A percentile compares a stretch with the other conserved stretches of the same genome.
Conservation (phyloP, 805 yeast genomes). For the Kuraishia hungarica region DNA sequence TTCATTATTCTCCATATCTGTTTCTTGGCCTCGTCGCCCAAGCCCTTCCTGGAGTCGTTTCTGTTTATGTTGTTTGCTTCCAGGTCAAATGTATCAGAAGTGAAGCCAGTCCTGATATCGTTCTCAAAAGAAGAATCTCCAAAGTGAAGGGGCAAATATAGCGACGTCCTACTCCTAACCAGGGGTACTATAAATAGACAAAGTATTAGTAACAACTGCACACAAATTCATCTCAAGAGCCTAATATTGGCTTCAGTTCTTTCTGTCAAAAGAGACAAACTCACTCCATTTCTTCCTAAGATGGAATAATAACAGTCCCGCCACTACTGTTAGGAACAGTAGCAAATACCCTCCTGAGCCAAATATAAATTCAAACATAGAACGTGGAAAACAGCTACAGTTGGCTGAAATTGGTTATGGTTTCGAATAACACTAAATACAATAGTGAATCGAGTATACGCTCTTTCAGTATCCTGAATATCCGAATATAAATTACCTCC, state of each 20-base stretch:
- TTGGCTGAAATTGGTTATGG: neutral
- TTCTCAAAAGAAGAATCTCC: slow-evolving; percentile 18
- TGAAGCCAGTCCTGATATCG: slow-evolving; percentile 52
- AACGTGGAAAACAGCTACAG: neutral
- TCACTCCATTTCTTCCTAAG: slow-evolving; percentile 20
- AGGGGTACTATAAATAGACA: neutral
- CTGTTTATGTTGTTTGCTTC: slow-evolving; percentile 28
- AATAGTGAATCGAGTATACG: no score
- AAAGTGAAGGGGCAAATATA: slow-evolving; percentile 4
- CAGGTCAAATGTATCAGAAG: slow-evolving; percentile 52
- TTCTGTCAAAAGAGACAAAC: neutral
- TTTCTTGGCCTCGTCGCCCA: slow-evolving; percentile 44
- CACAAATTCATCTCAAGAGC: neutral
- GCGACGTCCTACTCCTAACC: neutral
- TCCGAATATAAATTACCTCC: no score
- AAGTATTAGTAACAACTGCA: neutral
- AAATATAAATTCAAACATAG: neutral
- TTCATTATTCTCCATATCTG: slow-evolving; percentile 49
- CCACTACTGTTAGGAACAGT: slow-evolving; percentile 6
- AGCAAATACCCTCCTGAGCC: neutral
- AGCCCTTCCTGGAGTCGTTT: slow-evolving; percentile 55
- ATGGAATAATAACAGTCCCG: slow-evolving; percentile 18
- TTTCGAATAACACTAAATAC: no score
- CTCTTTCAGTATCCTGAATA: no score
- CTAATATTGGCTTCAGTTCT: neutral